Percentiles rank a stretch among this genome's conserved stretches.
Conservation (phyloP, 208 protist species). For the Acanthamoeba triangularis region DNA sequence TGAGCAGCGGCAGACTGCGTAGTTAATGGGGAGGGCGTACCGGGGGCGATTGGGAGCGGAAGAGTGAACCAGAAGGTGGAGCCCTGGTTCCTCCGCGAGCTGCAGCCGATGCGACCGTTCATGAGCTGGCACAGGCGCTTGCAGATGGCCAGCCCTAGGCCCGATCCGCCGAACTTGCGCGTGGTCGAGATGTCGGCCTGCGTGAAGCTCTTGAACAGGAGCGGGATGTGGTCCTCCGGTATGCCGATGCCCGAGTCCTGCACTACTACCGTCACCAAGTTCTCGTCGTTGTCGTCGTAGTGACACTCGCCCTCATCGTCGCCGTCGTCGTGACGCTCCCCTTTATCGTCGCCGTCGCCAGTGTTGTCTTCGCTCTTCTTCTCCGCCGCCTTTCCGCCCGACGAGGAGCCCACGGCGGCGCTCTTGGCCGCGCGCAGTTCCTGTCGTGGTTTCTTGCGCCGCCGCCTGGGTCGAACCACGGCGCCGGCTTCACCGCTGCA, state of each 20-base stretch:
- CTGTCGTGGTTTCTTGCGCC: not conserved
- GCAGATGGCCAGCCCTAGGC: constrained; percentile 86
- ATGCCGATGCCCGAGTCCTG: constrained; percentile 89
- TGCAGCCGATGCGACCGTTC: not conserved
- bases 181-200: constrained; percentile 83
- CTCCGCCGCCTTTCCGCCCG: not conserved
- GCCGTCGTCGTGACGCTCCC: not conserved
- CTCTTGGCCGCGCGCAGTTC: not conserved
- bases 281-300: not conserved
- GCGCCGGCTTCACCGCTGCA: not conserved
- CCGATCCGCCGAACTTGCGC: constrained; percentile 86
- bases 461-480: not conserved
- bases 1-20: not conserved
- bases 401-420: too few species aligned
- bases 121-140: constrained; percentile 84
- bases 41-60: not conserved
- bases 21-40: not conserved
- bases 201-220: constrained; percentile 85
- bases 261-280: not conserved
- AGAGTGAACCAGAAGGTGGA: constrained; percentile 70
- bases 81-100: not conserved
- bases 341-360: not conserved
- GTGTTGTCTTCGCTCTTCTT: not conserved
- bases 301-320: not conserved
- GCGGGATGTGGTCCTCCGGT: constrained; percentile 74